Conservation (phyloP, 306 rosid genomes). For the Pterocarpus santalinus region DNA sequence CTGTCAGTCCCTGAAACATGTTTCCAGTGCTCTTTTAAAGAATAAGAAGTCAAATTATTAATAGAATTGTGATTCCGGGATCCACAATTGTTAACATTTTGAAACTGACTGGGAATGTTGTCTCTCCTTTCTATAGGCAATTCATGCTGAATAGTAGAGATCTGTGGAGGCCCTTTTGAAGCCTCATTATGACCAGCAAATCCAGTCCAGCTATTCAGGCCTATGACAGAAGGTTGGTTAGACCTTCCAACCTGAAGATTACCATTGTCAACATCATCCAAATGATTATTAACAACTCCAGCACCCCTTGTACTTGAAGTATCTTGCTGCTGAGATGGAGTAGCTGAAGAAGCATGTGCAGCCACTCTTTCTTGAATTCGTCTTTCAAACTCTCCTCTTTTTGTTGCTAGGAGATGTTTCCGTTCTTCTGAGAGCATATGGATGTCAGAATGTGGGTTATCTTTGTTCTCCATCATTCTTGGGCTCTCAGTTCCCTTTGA, state of each 20-base stretch:
- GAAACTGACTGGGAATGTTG: conserved; percentile 64
- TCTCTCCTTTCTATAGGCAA: conserved; percentile 72
- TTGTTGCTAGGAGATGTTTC: conserved; percentile 53
- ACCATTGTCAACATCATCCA: conserved; percentile 67
- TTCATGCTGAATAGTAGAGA: conserved; percentile 53
- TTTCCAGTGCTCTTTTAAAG: conserved; percentile 83
- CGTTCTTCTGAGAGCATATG: conserved; percentile 62
- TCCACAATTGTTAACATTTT: conserved; percentile 58
- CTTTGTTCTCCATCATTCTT: conserved; percentile 62
- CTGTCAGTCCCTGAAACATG: conserved; percentile 67
- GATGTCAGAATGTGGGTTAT: conserved; percentile 57
- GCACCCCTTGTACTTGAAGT: conserved; percentile 64
- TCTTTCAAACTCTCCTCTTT: conserved; percentile 67
- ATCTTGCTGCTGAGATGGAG: conserved; percentile 60
- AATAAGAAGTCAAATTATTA: conserved; percentile 59
- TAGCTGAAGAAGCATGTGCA: conserved; percentile 59
- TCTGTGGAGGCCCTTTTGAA: conserved; percentile 67
- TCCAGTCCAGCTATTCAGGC: conserved; percentile 71
- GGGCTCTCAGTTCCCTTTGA: conserved; percentile 73
- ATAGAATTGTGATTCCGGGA: conserved; percentile 59
- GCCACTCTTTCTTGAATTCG: conserved; percentile 66
- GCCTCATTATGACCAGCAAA: conserved; percentile 64
- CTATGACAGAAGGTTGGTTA: conserved; percentile 66
- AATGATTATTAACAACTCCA: conserved; percentile 59
- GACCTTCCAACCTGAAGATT: conserved; percentile 67